phyloP scores from a whole-genome alignment of 331 rosid genomes.

The Stylosanthes scabra region DNA sequence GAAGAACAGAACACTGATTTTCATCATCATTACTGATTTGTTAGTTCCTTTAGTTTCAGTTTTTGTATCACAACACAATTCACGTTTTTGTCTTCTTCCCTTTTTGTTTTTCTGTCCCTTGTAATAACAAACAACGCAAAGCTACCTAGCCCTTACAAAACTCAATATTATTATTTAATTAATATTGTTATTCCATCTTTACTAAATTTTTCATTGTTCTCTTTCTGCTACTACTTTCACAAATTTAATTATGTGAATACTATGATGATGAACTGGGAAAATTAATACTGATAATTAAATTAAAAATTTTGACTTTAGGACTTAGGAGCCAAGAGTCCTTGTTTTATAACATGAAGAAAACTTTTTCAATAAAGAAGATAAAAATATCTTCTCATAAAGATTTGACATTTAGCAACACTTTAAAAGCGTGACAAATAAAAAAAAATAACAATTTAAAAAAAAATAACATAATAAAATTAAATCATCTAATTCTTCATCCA shows the following conservation, averaged over 20 bases:
- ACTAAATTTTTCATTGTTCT: background rate
- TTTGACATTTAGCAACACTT: too few species aligned
- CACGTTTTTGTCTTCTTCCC: conserved; percentile 20
- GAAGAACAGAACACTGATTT: conserved; percentile 37
- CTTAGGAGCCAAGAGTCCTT: conserved; percentile 10
- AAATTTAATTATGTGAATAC: background rate
- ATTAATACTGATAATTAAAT: too few species aligned
- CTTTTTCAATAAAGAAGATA: too few species aligned
- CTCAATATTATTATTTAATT: background rate
- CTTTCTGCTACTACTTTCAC: background rate
- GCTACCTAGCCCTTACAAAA: conserved; percentile 1
- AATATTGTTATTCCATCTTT: too few species aligned
- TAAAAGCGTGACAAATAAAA: too few species aligned
- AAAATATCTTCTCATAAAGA: too few species aligned
- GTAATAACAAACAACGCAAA: background rate
- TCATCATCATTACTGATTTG: conserved; percentile 16
- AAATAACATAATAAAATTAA: too few species aligned
- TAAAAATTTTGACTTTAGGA: background rate
- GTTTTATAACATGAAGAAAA: background rate
- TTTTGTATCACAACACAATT: conserved; percentile 19
- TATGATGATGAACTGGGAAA: too few species aligned
- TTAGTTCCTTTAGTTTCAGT: conserved; percentile 4
- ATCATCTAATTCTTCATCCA: too few species aligned
- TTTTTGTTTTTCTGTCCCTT: background rate
- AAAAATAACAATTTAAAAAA: too few species aligned